Percentiles rank a stretch among this genome's conserved stretches.
Evolutionary conservation across 768 basidiomycete species (phyloP).

Genomic region (Baorangia bicolor): DNA sequence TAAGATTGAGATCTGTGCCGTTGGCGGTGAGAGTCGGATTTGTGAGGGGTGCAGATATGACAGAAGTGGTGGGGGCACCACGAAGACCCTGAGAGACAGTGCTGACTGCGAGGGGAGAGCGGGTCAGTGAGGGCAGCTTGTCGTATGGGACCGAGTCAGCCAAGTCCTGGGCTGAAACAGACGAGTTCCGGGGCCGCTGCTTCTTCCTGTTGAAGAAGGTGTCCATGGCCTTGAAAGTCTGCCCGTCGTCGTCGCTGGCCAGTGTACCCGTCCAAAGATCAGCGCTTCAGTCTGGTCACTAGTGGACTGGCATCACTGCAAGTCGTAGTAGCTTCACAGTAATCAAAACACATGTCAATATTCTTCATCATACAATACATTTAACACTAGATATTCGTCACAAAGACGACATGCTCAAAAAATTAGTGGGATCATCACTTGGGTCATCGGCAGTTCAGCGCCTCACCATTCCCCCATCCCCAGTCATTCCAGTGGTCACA

Average conservation of each 20-base stretch:
- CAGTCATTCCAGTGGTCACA: conserved; percentile 22
- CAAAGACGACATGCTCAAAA: conserved; percentile 29
- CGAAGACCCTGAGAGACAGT: conserved; percentile 56
- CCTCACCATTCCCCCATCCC: conserved; percentile 28
- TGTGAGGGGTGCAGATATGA: conserved; percentile 80
- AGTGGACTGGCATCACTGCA: conserved; percentile 1
- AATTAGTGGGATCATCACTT: conserved; percentile 24
- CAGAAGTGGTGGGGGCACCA: conserved; percentile 31
- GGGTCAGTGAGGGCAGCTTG: conserved; percentile 51
- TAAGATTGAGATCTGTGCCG: conserved; percentile 75
- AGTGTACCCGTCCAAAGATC: conserved; percentile 4
- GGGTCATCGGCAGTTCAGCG: conserved; percentile 30
- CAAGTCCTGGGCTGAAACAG: conserved; percentile 59
- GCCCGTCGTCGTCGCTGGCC: conserved; percentile 14
- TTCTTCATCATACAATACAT: not conserved
- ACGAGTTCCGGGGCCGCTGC: conserved; percentile 56
- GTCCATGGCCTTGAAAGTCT: conserved; percentile 48
- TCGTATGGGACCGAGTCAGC: conserved; percentile 75
- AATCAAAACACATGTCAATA: conserved; percentile 29
- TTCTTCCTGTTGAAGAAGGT: conserved; percentile 66
- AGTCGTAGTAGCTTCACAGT: not conserved
- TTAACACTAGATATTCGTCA: conserved; percentile 10
- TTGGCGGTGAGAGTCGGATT: conserved; percentile 73
- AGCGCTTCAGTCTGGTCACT: conserved; percentile 7
- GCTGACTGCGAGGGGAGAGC: conserved; percentile 57